phyloP scores from a whole-genome alignment of 805 yeast species.

The Scheffersomyces stipitis region DNA sequence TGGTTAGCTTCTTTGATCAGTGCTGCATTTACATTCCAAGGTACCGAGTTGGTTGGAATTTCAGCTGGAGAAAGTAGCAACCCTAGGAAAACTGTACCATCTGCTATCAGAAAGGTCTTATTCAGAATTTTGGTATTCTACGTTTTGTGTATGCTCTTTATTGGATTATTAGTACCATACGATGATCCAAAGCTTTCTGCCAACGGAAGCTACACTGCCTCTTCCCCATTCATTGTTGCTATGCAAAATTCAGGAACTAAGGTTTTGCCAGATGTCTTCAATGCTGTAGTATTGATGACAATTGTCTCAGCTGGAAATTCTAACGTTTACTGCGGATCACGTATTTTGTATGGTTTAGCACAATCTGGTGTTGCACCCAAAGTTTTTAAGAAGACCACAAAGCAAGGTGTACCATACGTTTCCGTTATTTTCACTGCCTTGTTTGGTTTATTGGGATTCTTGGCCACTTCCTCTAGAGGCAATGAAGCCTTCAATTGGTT shows the following conservation, averaged over 20 bases:
- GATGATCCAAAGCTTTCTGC: slow-evolving; percentile 53
- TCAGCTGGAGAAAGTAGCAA: slow-evolving; percentile 73
- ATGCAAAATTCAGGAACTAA: slow-evolving; percentile 66
- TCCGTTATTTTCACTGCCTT: slow-evolving; percentile 57
- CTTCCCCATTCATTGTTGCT: slow-evolving; percentile 75
- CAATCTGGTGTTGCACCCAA: slow-evolving; percentile 57
- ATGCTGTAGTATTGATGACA: slow-evolving; percentile 68
- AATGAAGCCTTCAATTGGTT: slow-evolving; percentile 68
- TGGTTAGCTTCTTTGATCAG: slow-evolving; percentile 68
- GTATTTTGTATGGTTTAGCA: slow-evolving; percentile 64
- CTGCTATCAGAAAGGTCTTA: slow-evolving; percentile 68
- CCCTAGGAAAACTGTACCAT: slow-evolving; percentile 70
- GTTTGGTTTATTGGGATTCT: slow-evolving; percentile 65
- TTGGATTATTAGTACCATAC: slow-evolving; percentile 70
- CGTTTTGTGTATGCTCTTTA: slow-evolving; percentile 62
- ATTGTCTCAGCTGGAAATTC: slow-evolving; percentile 81
- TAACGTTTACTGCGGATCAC: slow-evolving; percentile 68
- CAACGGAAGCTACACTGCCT: slow-evolving; percentile 38
- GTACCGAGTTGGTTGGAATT: slow-evolving; percentile 74
- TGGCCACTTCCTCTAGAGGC: slow-evolving; percentile 55
- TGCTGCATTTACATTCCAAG: slow-evolving; percentile 81
- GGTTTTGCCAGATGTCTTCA: slow-evolving; percentile 66
- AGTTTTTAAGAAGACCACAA: slow-evolving; percentile 48
- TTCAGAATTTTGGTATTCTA: slow-evolving; percentile 66
- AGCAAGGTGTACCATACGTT: slow-evolving; percentile 59